A percentile compares a stretch with the other conserved stretches of the same genome.
phyloP scores from a whole-genome alignment of 2,329 filamentous ascomycete species.

The Dactylellina sp. region DNA sequence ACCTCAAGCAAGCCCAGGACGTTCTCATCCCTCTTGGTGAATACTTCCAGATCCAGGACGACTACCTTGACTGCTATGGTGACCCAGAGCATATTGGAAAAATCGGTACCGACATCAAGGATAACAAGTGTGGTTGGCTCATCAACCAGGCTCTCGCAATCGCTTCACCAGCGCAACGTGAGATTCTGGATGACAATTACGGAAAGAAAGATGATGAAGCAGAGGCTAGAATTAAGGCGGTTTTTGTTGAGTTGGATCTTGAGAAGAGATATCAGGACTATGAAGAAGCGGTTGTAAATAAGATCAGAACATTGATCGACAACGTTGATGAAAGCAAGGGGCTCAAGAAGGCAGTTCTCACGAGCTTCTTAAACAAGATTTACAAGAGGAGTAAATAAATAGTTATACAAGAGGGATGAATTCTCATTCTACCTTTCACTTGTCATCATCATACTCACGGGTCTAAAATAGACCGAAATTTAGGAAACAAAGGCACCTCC shows the following conservation, averaged over 20 bases:
- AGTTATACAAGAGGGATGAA: no score
- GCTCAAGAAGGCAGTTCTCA: slow-evolving; percentile 89
- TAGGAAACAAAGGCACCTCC: neutral
- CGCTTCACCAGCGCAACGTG: slow-evolving; percentile 84
- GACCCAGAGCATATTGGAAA: slow-evolving; percentile 94
- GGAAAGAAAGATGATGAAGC: slow-evolving; percentile 86
- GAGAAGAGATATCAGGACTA: slow-evolving; percentile 86
- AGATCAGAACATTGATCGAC: slow-evolving; percentile 80
- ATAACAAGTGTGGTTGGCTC: slow-evolving; percentile 99
- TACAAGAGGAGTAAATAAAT: slow-evolving; percentile 95
- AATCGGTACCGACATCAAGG: slow-evolving; percentile 98
- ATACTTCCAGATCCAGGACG: slow-evolving; percentile 99
- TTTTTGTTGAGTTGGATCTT: slow-evolving; percentile 87
- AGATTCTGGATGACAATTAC: slow-evolving; percentile 90
- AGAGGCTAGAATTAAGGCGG: slow-evolving; percentile 86
- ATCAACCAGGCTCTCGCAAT: slow-evolving; percentile 91
- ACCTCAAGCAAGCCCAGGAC: slow-evolving; percentile 87
- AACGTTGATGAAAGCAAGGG: slow-evolving; percentile 86
- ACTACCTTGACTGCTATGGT: slow-evolving; percentile 98
- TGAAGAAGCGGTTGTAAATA: slow-evolving; percentile 86
- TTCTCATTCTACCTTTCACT: no score
- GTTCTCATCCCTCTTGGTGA: slow-evolving; percentile 97
- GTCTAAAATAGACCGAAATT: no score
- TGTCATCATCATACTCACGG: no score
- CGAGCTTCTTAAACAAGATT: slow-evolving; percentile 92